A percentile compares a stretch with the other conserved stretches of the same genome.
Conservation (phyloP, 2,329 filamentous ascomycete genomes). For the Colletotrichum sublineola region DNA sequence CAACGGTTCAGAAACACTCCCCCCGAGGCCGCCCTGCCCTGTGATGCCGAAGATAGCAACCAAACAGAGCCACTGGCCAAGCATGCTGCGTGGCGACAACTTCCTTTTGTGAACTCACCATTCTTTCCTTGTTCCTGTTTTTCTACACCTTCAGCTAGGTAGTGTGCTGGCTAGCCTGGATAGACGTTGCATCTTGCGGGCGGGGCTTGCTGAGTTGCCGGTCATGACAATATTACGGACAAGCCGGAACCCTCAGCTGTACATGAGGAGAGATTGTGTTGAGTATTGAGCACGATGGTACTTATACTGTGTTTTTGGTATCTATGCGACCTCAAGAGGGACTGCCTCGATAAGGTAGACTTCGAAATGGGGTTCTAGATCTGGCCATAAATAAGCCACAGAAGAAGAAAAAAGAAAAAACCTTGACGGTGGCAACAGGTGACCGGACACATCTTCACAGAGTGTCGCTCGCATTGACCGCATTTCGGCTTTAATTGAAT, state of each 20-base stretch:
- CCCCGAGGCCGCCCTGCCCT: neutral
- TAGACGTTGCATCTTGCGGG: neutral
- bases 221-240: slow-evolving; percentile 4
- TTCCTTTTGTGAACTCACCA: neutral
- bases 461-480: neutral
- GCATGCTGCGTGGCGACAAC: neutral
- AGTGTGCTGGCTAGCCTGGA: neutral
- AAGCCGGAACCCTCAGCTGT: neutral
- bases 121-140: neutral
- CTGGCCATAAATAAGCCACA: neutral
- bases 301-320: too few relatives aligned
- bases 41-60: neutral
- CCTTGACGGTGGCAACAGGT: neutral
- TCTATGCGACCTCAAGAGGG: too few relatives aligned
- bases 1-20: neutral
- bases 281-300: too few relatives aligned
- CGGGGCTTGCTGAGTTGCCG: slow-evolving; percentile 3
- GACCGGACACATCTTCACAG: neutral
- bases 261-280: neutral
- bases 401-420: too few relatives aligned
- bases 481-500: neutral
- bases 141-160: neutral
- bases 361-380: neutral
- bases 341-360: too few relatives aligned
- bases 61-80: neutral